phyloP scores from a whole-genome alignment of 495 filamentous ascomycete genomes.

The Daldinia vernicosa region DNA sequence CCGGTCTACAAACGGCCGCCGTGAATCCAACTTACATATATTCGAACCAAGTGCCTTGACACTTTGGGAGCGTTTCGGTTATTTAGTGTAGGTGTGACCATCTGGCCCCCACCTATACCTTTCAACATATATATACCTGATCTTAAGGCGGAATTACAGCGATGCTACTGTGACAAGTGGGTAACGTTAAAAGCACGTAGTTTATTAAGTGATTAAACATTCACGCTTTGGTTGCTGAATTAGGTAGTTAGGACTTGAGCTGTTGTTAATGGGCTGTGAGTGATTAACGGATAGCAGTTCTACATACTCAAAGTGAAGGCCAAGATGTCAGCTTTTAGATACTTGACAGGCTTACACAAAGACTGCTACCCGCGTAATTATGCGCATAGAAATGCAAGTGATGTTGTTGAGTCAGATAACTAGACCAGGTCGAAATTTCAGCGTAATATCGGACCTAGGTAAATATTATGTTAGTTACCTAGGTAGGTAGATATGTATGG shows the following conservation, averaged over 20 bases:
- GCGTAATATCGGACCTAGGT: background rate
- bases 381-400: constrained; percentile 20
- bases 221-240: constrained; percentile 1
- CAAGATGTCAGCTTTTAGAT: constrained; percentile 13
- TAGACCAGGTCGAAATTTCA: background rate
- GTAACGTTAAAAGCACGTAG: background rate
- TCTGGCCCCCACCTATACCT: constrained; percentile 20
- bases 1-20: constrained; percentile 29
- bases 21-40: constrained; percentile 15
- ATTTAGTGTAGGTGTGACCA: constrained; percentile 34
- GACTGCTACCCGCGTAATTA: background rate
- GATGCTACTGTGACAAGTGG: background rate
- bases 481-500: background rate
- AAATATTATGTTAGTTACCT: too few relatives aligned
- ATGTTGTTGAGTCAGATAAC: constrained; percentile 13
- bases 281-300: constrained; percentile 12
- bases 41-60: constrained; percentile 8
- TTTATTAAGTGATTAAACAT: background rate
- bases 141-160: background rate
- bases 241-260: constrained; percentile 6
- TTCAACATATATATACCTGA: background rate
- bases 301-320: constrained; percentile 1
- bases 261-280: background rate
- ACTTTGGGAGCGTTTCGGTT: constrained; percentile 20
- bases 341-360: constrained; percentile 8